These are phyloP conservation scores for Fusarium transvaalense DNA, from an alignment of 2,329 filamentous ascomycete species.

Conservation along the genomic window DNA sequence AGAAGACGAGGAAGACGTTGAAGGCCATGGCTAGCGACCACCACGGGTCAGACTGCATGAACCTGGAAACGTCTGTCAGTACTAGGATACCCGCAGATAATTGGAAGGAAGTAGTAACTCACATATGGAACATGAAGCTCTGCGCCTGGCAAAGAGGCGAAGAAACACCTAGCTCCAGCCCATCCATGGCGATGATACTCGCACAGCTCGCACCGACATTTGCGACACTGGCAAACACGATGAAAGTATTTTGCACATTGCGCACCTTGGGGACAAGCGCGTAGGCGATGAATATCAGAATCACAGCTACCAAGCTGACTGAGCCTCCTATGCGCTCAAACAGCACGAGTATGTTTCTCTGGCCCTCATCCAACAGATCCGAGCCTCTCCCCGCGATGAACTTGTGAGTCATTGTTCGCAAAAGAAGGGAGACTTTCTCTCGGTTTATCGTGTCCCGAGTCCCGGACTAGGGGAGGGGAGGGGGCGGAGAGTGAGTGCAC, in stretches of 20 bases:
- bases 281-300: conserved; percentile 66
- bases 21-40: conserved; percentile 87
- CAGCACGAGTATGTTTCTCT: conserved; percentile 59
- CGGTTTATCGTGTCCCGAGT: conserved; percentile 19
- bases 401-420: conserved; percentile 15
- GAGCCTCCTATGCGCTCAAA: conserved; percentile 67
- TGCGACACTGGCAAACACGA: conserved; percentile 70
- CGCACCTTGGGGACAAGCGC: conserved; percentile 64
- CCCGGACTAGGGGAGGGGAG: conserved; percentile 18
- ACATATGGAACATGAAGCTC: conserved; percentile 75
- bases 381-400: conserved; percentile 34
- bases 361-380: conserved; percentile 51
- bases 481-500: background rate
- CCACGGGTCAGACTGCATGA: conserved; percentile 80
- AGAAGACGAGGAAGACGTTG: conserved; percentile 81
- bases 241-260: conserved; percentile 72
- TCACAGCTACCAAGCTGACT: conserved; percentile 64
- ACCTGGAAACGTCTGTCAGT: conserved; percentile 62
- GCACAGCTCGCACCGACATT: conserved; percentile 72
- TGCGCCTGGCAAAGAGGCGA: conserved; percentile 72
- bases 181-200: conserved; percentile 77
- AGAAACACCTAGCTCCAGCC: conserved; percentile 65
- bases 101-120: conserved; percentile 50
- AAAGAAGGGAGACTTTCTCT: background rate
- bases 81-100: conserved; percentile 61